Evolutionary conservation across 768 basidiomycete species (phyloP).

Genomic region (Hydnum rufescens): DNA sequence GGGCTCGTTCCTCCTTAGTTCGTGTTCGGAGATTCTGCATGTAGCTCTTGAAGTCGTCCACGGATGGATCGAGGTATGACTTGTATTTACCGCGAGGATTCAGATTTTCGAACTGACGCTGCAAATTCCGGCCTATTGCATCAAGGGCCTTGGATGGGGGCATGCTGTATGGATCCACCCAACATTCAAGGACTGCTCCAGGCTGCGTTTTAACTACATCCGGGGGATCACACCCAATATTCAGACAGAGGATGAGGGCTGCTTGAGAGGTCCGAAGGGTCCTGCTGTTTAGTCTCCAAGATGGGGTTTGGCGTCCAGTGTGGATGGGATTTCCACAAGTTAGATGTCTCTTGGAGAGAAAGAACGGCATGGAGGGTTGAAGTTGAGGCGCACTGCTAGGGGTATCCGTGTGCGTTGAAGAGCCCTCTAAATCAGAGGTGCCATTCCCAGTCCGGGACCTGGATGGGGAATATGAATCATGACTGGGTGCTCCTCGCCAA

Average conservation of each 20-base stretch:
- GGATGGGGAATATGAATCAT: background rate
- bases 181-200: conserved; percentile 85
- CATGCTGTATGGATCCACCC: conserved; percentile 91
- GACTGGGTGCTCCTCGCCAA: background rate
- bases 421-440: background rate
- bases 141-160: conserved; percentile 86
- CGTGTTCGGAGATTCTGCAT: conserved; percentile 66
- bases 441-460: too few relatives aligned
- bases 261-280: conserved; percentile 82
- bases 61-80: conserved; percentile 82
- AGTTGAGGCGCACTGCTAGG: background rate
- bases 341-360: conserved; percentile 49
- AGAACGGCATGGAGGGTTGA: conserved; percentile 3
- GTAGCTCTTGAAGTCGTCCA: conserved; percentile 80
- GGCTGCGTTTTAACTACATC: conserved; percentile 95
- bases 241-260: conserved; percentile 76
- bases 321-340: conserved; percentile 59
- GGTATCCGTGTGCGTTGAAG: background rate
- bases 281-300: conserved; percentile 20
- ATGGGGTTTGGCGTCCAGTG: conserved; percentile 26
- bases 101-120: conserved; percentile 89
- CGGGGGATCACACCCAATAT: conserved; percentile 95
- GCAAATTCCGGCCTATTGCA: conserved; percentile 79
- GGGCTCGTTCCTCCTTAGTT: conserved; percentile 80
- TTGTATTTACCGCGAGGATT: conserved; percentile 91